Base-by-base conservation (phyloP, 2,329 filamentous ascomycete genomes). In the Emericellopsis atlantica region DNA sequence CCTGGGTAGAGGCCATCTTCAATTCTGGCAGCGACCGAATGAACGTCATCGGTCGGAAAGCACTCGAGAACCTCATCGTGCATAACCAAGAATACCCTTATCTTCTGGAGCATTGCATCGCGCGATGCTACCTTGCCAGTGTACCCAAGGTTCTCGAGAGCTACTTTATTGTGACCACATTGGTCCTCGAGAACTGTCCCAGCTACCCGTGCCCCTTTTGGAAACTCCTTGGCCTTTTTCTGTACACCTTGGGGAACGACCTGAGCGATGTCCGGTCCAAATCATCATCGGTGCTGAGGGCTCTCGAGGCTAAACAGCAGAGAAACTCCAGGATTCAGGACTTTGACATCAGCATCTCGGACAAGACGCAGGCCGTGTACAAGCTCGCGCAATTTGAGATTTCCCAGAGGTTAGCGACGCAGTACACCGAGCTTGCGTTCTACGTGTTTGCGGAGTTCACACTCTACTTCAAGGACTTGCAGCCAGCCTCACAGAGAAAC, bases 361-460 rank as follows among this genome's bases (percentile, higher is more conserved):
- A 98, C 62, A 96, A 95, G 62, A 98, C 93, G 0, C 94, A 94
- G 49, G 89, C 90, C 0, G 90, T 98, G 3, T 98, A 96, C 63
- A 98, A 98, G 62, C 70, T 93, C 36, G 92, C 93, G 0, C 92
- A 98, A 55, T 96, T 95, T 49, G 90, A 96, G 55, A 93, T 94
- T 18, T 96, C 92, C 0, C 88, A 90, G 52, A 75, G 89, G 16
- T 72, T 98, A 32, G 84, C 89, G 1, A 86, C 85, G 52, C 85
- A 93, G 48, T 86, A 98, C 56, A 76, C 84, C 0, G 88, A 95
- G 48, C 65, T 95, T 33, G 89, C 90, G 0, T 95, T 96, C 53
- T 78, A 89, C 43, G 82, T 98, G 40, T 95, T 98, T 56, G 96
- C 92, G 0, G 90, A 98, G 53, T 95, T 95, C 50, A 90, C 88